Percentiles rank a stretch among this genome's conserved stretches.
Evolutionary conservation across 306 rosid species (phyloP).

Genomic region (Cyamopsis tetragonoloba): DNA sequence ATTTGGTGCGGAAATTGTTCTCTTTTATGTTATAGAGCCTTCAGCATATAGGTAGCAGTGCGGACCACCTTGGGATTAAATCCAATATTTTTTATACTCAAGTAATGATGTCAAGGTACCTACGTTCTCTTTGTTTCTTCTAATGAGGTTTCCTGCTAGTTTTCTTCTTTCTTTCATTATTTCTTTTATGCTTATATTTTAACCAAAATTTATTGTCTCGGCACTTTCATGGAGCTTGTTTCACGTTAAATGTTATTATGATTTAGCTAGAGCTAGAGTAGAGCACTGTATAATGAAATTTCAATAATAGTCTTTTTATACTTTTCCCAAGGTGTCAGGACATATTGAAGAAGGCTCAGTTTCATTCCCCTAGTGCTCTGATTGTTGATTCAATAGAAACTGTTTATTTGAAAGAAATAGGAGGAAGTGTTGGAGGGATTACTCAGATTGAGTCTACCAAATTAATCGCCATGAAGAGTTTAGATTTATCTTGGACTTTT

Average conservation of each 20-base stretch:
- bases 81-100: constrained; percentile 69
- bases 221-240: neutral
- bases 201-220: neutral
- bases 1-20: too few relatives aligned
- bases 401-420: constrained; percentile 62
- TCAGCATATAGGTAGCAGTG: constrained; percentile 81
- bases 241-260: neutral
- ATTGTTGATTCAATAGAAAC: constrained; percentile 85
- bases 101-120: constrained; percentile 82
- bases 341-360: constrained; percentile 43
- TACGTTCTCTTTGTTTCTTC: constrained; percentile 18
- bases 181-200: constrained; percentile 5
- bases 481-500: too few relatives aligned
- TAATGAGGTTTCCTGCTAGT: neutral
- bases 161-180: neutral
- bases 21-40: constrained; percentile 75
- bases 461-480: too few relatives aligned
- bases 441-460: too few relatives aligned
- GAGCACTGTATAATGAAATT: too few relatives aligned
- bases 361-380: constrained; percentile 57
- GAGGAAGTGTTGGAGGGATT: constrained; percentile 55
- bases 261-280: too few relatives aligned
- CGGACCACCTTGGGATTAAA: constrained; percentile 65
- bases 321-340: too few relatives aligned
- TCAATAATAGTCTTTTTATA: too few relatives aligned